phyloP scores from a whole-genome alignment of 2,329 filamentous ascomycete species.

The Fusarium clavum region DNA sequence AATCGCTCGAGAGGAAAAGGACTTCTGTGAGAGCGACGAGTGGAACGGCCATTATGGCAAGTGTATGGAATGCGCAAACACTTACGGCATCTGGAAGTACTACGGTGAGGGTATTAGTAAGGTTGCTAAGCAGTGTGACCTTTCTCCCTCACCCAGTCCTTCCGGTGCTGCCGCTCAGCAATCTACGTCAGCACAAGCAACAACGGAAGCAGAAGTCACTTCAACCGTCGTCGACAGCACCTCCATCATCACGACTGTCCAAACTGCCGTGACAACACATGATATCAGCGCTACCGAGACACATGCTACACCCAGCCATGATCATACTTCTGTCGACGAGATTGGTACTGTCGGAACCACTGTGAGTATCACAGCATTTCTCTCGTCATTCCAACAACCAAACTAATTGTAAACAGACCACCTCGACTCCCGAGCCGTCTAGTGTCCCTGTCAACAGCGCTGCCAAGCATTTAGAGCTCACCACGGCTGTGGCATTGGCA shows the following conservation, averaged over 20 bases:
- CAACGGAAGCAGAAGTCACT: not conserved
- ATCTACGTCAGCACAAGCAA: not conserved
- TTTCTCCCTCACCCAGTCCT: constrained; percentile 32
- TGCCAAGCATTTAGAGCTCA: constrained; percentile 20
- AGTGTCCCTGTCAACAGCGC: constrained; percentile 15
- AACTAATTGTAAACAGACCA: not conserved
- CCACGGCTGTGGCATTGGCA: not conserved
- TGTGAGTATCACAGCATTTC: constrained; percentile 1
- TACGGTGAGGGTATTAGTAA: constrained; percentile 54
- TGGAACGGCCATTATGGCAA: constrained; percentile 56
- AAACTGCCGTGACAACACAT: not conserved
- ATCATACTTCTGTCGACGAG: constrained; percentile 10
- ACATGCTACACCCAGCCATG: not conserved
- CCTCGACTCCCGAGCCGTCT: constrained; percentile 17
- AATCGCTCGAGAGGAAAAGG: constrained; percentile 47
- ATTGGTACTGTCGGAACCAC: constrained; percentile 29
- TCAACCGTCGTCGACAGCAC: not conserved
- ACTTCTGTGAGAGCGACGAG: constrained; percentile 53
- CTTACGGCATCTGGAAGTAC: constrained; percentile 58
- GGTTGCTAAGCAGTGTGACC: constrained; percentile 49
- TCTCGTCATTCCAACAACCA: not conserved
- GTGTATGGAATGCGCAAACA: constrained; percentile 58
- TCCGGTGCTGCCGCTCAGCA: constrained; percentile 21
- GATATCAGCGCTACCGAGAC: not conserved
- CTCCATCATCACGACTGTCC: not conserved